Base-by-base conservation (phyloP, 495 filamentous ascomycete genomes). In the Rhypophila decipiens region DNA sequence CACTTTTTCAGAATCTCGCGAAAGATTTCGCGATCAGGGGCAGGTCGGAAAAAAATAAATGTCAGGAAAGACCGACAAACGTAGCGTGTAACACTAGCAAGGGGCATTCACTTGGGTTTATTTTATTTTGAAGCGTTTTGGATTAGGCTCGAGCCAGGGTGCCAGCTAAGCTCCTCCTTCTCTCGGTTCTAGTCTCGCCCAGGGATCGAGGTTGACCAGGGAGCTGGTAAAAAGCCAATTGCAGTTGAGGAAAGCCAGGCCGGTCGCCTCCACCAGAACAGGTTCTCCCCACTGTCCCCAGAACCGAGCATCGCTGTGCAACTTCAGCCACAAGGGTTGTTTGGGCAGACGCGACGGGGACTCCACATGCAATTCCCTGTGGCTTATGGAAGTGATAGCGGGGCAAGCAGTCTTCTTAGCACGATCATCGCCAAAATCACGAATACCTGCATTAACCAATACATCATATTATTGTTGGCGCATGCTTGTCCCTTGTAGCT, bases 181-280 rank as follows among this genome's bases (percentile, higher is more conserved):
- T 19, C 27, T n/a, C n/a, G n/a, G n/a, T n/a, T n/a, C n/a, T n/a
- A n/a, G n/a, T n/a, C n/a, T n/a, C n/a, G n/a, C 43, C 35, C 20
- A 18, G 39, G 18, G 42, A 44, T 49, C 44, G 47, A 5, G 36
- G 48, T 50, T 46, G 48, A 34, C 50, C 43, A 48, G 50, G 42
- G 46, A 48, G 37, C 44, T 40, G 52, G 33, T 46, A 39, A 51
- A 52, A 42, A n/a, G n/a, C 21, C 22, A 21, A 12, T 46, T 23
- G 20, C 42, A 33, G 36, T 18, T 31, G 7, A 5, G 5, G 18
- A 9, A 37, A 37, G 5, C 11, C 35, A 13, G 20, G 19, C 20
- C 19, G 12, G 39, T 10, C 11, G n/a, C 38, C 42, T 33, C n/a
- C n/a, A n/a, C n/a, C n/a, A n/a, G n/a, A n/a, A n/a, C n/a, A n/a